These are phyloP conservation scores for Flaveria bidentis DNA, from an alignment of 129 eudicot genomes.

Conservation along the genomic window DNA sequence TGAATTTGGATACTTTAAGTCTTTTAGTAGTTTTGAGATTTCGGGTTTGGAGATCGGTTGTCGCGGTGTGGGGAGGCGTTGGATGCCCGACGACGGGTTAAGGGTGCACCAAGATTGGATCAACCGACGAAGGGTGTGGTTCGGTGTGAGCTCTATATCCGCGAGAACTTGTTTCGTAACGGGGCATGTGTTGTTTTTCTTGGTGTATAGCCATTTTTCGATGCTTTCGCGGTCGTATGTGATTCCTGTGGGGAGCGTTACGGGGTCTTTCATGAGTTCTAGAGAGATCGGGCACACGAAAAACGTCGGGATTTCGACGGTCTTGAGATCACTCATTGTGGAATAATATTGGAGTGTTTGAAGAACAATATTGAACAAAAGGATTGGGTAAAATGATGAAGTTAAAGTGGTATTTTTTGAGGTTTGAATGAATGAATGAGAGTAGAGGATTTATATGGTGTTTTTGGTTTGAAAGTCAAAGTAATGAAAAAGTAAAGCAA, in stretches of 20 bases:
- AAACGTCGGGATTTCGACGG: slow-evolving; percentile 58
- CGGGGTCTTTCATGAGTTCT: slow-evolving; percentile 74
- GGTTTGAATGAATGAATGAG: slow-evolving; percentile 19
- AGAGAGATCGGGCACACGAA: slow-evolving; percentile 65
- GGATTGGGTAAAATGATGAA: slow-evolving; percentile 23
- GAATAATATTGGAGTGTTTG: background rate
- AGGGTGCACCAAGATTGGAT: slow-evolving; percentile 71
- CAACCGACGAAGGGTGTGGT: slow-evolving; percentile 56
- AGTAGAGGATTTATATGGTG: slow-evolving; percentile 1
- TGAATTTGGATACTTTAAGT: slow-evolving; percentile 36
- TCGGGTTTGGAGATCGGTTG: slow-evolving; percentile 46
- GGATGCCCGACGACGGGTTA: slow-evolving; percentile 51
- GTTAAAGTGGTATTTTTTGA: slow-evolving; percentile 7
- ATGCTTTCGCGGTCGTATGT: slow-evolving; percentile 68
- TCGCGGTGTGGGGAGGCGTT: slow-evolving; percentile 55
- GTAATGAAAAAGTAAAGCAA: slow-evolving; percentile 35
- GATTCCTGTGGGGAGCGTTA: slow-evolving; percentile 55
- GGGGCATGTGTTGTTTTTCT: slow-evolving; percentile 51
- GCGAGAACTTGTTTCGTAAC: slow-evolving; percentile 50
- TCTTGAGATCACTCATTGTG: slow-evolving; percentile 34
- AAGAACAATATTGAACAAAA: background rate
- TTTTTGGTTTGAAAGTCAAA: slow-evolving; percentile 35
- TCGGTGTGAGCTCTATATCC: slow-evolving; percentile 47
- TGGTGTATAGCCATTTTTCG: slow-evolving; percentile 54
- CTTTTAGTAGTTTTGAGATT: slow-evolving; percentile 48